These are phyloP conservation scores for Calonectria naviculata DNA, from an alignment of 2,329 filamentous ascomycete genomes.

Conservation along the genomic window DNA sequence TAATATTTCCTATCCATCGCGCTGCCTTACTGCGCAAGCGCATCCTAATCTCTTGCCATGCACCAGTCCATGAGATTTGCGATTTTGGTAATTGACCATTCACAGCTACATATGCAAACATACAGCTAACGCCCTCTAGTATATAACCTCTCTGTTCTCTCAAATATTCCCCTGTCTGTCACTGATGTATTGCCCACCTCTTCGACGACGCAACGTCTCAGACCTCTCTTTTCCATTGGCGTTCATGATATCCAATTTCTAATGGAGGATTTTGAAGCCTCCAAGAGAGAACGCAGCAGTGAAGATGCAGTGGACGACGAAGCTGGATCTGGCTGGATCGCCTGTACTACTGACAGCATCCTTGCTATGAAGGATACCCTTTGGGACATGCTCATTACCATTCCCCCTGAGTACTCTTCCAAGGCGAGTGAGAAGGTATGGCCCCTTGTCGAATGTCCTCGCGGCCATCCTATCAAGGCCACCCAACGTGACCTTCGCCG, in stretches of 20 bases:
- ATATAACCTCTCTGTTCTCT: slow-evolving; percentile 92
- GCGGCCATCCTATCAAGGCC: slow-evolving; percentile 77
- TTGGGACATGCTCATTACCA: slow-evolving; percentile 89
- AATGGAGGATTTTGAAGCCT: slow-evolving; percentile 66
- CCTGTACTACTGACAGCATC: slow-evolving; percentile 95
- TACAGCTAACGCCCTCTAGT: slow-evolving; percentile 63
- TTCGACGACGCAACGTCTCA: slow-evolving; percentile 72
- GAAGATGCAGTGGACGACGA: slow-evolving; percentile 56
- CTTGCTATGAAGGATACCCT: slow-evolving; percentile 86
- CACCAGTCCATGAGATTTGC: slow-evolving; percentile 86
- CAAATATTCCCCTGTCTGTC: slow-evolving; percentile 84
- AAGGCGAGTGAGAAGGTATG: slow-evolving; percentile 73
- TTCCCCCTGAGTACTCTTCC: slow-evolving; percentile 73
- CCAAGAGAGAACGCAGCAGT: slow-evolving; percentile 50
- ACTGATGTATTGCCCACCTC: slow-evolving; percentile 74
- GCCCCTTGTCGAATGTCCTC: slow-evolving; percentile 78
- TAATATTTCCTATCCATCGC: slow-evolving; percentile 91
- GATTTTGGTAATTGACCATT: slow-evolving; percentile 78
- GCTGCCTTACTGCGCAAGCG: slow-evolving; percentile 88
- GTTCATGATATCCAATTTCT: slow-evolving; percentile 92
- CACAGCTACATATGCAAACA: not conserved
- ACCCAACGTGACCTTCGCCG: slow-evolving; percentile 91
- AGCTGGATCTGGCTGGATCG: slow-evolving; percentile 80
- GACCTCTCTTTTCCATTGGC: slow-evolving; percentile 91
- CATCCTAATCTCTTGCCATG: slow-evolving; percentile 86